A percentile compares a stretch with the other conserved stretches of the same genome.
Conservation (phyloP, 805 yeast species). For the Schwanniomyces yamadae region DNA sequence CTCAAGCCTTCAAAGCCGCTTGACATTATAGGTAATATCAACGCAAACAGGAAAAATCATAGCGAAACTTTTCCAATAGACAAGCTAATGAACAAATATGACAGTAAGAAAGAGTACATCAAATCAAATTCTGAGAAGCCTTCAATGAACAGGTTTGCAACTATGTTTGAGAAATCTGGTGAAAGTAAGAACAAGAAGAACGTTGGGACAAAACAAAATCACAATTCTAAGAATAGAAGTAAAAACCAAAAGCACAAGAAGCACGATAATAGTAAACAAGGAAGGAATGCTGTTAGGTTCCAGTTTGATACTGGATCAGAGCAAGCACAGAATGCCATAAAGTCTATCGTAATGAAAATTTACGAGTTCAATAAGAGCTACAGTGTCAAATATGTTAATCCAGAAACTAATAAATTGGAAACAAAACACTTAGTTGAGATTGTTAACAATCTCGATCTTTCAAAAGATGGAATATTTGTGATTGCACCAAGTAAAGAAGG, state of each 20-base stretch:
- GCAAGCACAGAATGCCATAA: conserved; percentile 26
- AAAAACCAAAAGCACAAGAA: conserved; percentile 3
- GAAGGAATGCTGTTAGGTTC: conserved; percentile 15
- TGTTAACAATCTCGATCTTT: conserved; percentile 28
- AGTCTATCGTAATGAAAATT: conserved; percentile 22
- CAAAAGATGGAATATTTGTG: conserved; percentile 21
- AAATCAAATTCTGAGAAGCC: background rate
- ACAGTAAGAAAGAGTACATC: background rate
- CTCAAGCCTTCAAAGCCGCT: conserved; percentile 3
- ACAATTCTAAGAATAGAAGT: conserved; percentile 1
- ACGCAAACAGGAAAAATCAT: background rate
- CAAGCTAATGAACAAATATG: background rate
- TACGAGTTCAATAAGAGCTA: conserved; percentile 16
- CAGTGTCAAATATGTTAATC: conserved; percentile 27
- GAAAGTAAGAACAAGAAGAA: background rate
- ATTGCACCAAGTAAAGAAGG: conserved; percentile 18
- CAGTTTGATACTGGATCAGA: conserved; percentile 25
- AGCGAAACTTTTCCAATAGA: conserved; percentile 1
- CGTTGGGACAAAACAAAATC: background rate
- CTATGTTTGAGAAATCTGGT: conserved; percentile 2
- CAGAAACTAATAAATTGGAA: conserved; percentile 20
- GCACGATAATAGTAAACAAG: background rate
- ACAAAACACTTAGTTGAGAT: conserved; percentile 28
- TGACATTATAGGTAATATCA: conserved; percentile 3
- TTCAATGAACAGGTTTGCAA: conserved; percentile 2